Base-by-base conservation (phyloP, 169 alveolate genomes). In the Miamiensis avidus region DNA sequence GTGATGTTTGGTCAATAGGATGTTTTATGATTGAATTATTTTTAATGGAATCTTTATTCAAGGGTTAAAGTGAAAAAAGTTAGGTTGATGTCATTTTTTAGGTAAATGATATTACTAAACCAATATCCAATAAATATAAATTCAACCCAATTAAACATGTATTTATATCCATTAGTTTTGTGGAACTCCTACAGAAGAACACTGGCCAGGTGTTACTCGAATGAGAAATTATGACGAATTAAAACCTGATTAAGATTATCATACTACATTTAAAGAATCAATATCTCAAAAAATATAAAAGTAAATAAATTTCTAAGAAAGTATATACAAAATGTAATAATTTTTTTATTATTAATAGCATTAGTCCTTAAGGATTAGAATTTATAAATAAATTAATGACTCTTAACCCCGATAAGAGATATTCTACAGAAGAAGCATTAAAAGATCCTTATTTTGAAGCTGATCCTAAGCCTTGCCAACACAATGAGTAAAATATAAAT, bases 1-100 rank as follows among this genome's bases (percentile, higher is more conserved):
- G 89, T n/a, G 99, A 99, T 93, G 91, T 97, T 29, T 99, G 99
- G 99, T 96, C 99, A 29, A 94, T 97, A 34, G 99, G 99, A 0
- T 69, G 76, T 65, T 97, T 98, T 81, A 96, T 98, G 84, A 98
- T 98, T 15, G 99, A 98, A 88, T 88, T 98, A 81, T 77, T 98
- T 27, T 86, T 89, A 30, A 95, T 97, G 69, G 94, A 90, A 79
- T 98, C 99, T 25, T 83, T 97, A n/a, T 97, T 97, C 82, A 81
- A 88, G 78, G 99, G 99, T 1, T 94, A 95, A 34, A 91, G 95
- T 74, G 98, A 98, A 89, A 93, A 94, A 34, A 98, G 96, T 34
- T 96, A 98, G 82, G 93, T 98, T 64, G 93, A 34, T 82, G 32
- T 89, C 93, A 32, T 88, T 89, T 34, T 92, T 92, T 33, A 84